Percentiles rank a stretch among this genome's conserved stretches.
Conservation (phyloP, 805 yeast species). For the Novakomyces olei region DNA sequence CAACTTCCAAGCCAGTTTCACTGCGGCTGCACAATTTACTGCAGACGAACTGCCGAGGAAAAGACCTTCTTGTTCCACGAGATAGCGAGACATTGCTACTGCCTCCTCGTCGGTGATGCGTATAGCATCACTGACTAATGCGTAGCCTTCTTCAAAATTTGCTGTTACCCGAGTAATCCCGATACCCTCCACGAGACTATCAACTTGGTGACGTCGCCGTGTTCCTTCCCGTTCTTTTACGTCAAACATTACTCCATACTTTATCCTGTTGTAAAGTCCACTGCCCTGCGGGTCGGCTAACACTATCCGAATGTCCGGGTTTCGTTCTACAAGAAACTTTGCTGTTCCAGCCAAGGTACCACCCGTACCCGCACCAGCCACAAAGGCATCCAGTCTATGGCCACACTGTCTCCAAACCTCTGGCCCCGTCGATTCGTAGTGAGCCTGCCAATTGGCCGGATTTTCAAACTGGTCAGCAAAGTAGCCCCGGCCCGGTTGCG, state of each 20-base stretch:
- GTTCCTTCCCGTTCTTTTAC: slow-evolving; percentile 77
- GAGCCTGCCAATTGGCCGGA: slow-evolving; percentile 71
- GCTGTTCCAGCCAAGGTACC: slow-evolving; percentile 93
- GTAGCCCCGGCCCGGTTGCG: slow-evolving; percentile 31
- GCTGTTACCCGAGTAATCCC: slow-evolving; percentile 73
- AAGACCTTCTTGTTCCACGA: slow-evolving; percentile 67
- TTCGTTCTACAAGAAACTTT: slow-evolving; percentile 36
- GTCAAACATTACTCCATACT: slow-evolving; percentile 86
- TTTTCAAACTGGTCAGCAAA: slow-evolving; percentile 95
- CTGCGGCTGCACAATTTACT: slow-evolving; percentile 76
- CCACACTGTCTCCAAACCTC: slow-evolving; percentile 65
- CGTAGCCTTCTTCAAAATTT: slow-evolving; percentile 55
- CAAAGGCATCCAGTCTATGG: slow-evolving; percentile 47
- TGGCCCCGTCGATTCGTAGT: slow-evolving; percentile 71
- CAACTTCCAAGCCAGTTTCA: slow-evolving; percentile 44
- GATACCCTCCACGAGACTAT: slow-evolving; percentile 81
- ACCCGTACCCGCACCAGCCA: slow-evolving; percentile 92
- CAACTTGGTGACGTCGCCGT: slow-evolving; percentile 86
- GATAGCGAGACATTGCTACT: slow-evolving; percentile 61
- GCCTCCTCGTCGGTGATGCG: slow-evolving; percentile 68
- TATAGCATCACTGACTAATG: slow-evolving; percentile 51
- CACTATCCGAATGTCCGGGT: slow-evolving; percentile 26
- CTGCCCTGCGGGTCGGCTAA: slow-evolving; percentile 94
- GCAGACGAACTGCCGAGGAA: slow-evolving; percentile 83
- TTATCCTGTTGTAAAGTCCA: slow-evolving; percentile 67